A percentile compares a stretch with the other conserved stretches of the same genome.
phyloP scores from a whole-genome alignment of 768 basidiomycete species.

The Lyophyllum shimeji region DNA sequence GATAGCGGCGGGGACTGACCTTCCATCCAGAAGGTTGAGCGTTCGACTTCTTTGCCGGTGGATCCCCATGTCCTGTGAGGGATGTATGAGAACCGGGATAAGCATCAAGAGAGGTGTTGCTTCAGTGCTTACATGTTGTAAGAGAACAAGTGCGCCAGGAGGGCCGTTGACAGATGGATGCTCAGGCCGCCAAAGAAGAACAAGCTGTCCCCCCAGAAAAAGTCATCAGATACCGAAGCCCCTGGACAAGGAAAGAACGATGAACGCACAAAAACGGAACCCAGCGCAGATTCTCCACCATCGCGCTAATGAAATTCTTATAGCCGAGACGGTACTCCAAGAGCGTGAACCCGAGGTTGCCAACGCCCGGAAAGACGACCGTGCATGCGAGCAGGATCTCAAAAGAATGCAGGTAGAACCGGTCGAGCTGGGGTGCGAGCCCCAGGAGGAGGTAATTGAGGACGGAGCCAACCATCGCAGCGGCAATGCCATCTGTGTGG shows the following conservation, averaged over 20 bases:
- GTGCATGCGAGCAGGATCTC: conserved; percentile 78
- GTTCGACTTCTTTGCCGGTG: conserved; percentile 78
- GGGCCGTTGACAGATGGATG: conserved; percentile 66
- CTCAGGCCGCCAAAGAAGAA: conserved; percentile 79
- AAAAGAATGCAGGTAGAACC: conserved; percentile 77
- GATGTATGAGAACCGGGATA: conserved; percentile 3
- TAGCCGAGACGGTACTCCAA: conserved; percentile 77
- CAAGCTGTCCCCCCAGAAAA: conserved; percentile 38
- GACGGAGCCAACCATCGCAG: conserved; percentile 61
- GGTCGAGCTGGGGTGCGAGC: conserved; percentile 63
- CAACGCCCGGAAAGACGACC: conserved; percentile 76
- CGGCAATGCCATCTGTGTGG: conserved; percentile 59
- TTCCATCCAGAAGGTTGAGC: conserved; percentile 88
- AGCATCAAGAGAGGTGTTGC: background rate
- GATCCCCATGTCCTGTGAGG: conserved; percentile 51
- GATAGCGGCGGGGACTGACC: conserved; percentile 21
- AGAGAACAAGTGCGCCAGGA: conserved; percentile 69
- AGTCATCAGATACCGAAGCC: background rate
- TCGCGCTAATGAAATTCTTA: conserved; percentile 43
- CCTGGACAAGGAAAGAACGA: background rate
- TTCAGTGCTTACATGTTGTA: conserved; percentile 47
- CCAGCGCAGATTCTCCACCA: conserved; percentile 62
- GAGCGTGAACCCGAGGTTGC: conserved; percentile 72
- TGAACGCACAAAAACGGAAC: conserved; percentile 69
- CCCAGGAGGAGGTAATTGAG: conserved; percentile 79